Percentiles rank a stretch among this genome's conserved stretches.
Evolutionary conservation across 2,329 filamentous ascomycete species (phyloP).

Genomic region (Clarireedia paspali): DNA sequence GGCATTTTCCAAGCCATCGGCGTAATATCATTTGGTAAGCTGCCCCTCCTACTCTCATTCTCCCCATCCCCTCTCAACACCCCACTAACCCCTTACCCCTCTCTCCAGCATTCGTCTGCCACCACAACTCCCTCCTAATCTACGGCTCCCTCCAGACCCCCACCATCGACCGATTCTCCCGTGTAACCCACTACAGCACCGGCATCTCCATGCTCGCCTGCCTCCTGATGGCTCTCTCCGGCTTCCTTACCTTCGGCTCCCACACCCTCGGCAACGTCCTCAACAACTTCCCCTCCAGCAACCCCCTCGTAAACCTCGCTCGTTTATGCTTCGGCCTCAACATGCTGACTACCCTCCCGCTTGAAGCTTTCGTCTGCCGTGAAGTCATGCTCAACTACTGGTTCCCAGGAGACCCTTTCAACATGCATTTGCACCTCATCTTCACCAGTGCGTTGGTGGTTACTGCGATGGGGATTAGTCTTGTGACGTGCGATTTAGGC

Average conservation of each 20-base stretch:
- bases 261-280: slow-evolving; percentile 90
- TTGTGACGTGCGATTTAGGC: slow-evolving; percentile 88
- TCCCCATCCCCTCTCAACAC: slow-evolving; percentile 15
- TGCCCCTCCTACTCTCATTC: not conserved
- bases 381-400: slow-evolving; percentile 92
- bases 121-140: slow-evolving; percentile 96
- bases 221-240: slow-evolving; percentile 76
- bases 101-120: slow-evolving; percentile 53
- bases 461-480: slow-evolving; percentile 64
- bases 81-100: not conserved
- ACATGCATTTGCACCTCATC: slow-evolving; percentile 69
- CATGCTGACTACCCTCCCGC: slow-evolving; percentile 94
- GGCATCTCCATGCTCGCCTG: slow-evolving; percentile 87
- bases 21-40: slow-evolving; percentile 89
- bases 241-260: slow-evolving; percentile 90
- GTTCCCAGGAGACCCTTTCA: slow-evolving; percentile 58
- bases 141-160: slow-evolving; percentile 92
- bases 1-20: slow-evolving; percentile 95
- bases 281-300: slow-evolving; percentile 92
- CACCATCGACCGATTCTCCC: slow-evolving; percentile 89
- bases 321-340: slow-evolving; percentile 94
- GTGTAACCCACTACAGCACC: slow-evolving; percentile 90
- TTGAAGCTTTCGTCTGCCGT: slow-evolving; percentile 95
- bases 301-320: slow-evolving; percentile 89
- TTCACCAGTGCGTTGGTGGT: slow-evolving; percentile 81